Percentiles rank a stretch among this genome's conserved stretches.
Conservation (phyloP, 2,329 filamentous ascomycete genomes). For the Conoideocrella luteorostrata region DNA sequence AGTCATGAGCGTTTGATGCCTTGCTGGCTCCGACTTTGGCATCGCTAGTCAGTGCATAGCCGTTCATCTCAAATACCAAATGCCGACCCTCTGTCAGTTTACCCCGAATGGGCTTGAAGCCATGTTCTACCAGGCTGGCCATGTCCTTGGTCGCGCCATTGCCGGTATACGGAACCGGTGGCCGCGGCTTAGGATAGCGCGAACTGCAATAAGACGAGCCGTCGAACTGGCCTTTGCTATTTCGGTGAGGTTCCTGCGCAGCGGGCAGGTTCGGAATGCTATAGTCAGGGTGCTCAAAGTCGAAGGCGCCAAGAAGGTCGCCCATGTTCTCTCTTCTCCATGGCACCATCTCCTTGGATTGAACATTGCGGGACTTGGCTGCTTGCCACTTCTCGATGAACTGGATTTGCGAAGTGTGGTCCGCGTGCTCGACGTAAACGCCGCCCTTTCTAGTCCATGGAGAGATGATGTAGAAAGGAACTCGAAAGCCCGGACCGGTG, state of each 20-base stretch:
- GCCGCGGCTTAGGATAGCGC: conserved; percentile 27
- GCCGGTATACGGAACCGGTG: conserved; percentile 41
- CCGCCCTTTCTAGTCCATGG: conserved; percentile 48
- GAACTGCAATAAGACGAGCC: conserved; percentile 38
- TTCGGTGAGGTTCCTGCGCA: conserved; percentile 34
- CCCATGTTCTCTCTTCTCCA: conserved; percentile 28
- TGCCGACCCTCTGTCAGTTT: conserved; percentile 49
- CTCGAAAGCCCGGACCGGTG: conserved; percentile 33
- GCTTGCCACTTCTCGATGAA: conserved; percentile 44
- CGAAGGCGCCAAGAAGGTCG: conserved; percentile 30
- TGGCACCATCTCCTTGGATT: conserved; percentile 20
- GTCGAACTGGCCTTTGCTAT: conserved; percentile 36
- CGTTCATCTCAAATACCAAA: conserved; percentile 41
- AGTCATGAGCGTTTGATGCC: not conserved
- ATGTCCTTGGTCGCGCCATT: conserved; percentile 27
- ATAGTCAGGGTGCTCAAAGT: conserved; percentile 44
- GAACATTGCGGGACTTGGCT: conserved; percentile 32
- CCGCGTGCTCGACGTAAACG: conserved; percentile 47
- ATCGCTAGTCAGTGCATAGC: conserved; percentile 29
- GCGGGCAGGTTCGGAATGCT: conserved; percentile 39
- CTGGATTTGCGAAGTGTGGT: conserved; percentile 49
- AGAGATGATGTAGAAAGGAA: conserved; percentile 50
- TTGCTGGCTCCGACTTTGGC: not conserved
- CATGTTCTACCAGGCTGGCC: conserved; percentile 40
- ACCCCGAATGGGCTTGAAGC: conserved; percentile 47